Base-by-base conservation (phyloP, 2,329 filamentous ascomycete species). In the Diplodia sapinea region DNA sequence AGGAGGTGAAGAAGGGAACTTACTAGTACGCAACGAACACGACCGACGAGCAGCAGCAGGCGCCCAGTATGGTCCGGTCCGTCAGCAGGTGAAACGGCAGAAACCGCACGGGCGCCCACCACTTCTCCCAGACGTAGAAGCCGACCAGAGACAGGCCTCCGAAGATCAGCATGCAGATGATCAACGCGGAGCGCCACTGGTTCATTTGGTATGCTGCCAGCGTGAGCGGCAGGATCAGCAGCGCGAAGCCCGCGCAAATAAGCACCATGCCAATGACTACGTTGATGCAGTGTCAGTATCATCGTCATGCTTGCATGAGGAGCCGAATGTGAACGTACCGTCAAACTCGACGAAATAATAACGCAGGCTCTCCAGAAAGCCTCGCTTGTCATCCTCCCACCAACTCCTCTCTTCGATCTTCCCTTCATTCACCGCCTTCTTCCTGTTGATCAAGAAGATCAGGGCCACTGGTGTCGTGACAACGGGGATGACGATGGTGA, bases 201-300 rank as follows among this genome's bases (percentile, higher is more conserved):
- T 74, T 29, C 68, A 74, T n/a, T 23, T 67, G 50, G 56, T 59
- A 67, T 23, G 55, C 33, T 2, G 50, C 54, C 7, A 61, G 38
- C 38, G 74, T 88, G 75, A 93, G 87, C 0, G 90, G 88, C 11
- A 93, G 83, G 26, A 93, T 80, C 73, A 93, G 87, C 11, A 91
- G 78, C 0, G 85, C 82, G 71, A 90, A 85, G 1, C 88, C 89
- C 1, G 79, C 81, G 12, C 85, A 83, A 68, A 91, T 81, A 3
- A 91, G 79, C 15, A 91, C 67, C 36, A 90, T 81, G n/a, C 90
- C 89, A 17, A 87, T 66, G 1, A 87, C 80, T 83, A 59, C 11
- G 26, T 4, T 4, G 23, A 15, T 65, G 36, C 3, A 13, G 2
- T 12, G 38, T 66, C 52, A 66, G 52, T 23, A 17, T 23, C n/a